Evolutionary conservation across 805 yeast genomes (phyloP).

Genomic region (Osmozyma mogii): DNA sequence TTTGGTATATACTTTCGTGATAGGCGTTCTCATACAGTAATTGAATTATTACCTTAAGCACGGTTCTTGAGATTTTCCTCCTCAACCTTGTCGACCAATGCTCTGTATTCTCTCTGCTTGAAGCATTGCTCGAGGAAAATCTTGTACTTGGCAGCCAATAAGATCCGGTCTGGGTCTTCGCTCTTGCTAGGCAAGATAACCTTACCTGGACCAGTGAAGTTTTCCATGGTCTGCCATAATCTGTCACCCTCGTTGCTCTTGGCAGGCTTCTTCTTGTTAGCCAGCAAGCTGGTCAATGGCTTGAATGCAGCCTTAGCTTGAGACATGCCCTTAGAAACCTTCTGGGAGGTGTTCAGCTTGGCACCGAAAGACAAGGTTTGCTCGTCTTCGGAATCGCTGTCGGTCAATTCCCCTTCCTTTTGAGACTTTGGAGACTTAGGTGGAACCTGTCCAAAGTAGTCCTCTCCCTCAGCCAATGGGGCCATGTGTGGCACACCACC

Average conservation of each 20-base stretch:
- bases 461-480: constrained; percentile 32
- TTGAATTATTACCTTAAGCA: too few relatives aligned
- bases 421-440: constrained; percentile 6
- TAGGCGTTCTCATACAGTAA: too few relatives aligned
- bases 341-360: constrained; percentile 29
- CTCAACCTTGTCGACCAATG: constrained; percentile 50
- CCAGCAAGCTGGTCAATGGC: constrained; percentile 25
- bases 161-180: constrained; percentile 55
- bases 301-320: constrained; percentile 34
- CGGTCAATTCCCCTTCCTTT: constrained; percentile 20
- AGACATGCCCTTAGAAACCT: constrained; percentile 44
- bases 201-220: constrained; percentile 75
- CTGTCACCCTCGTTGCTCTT: constrained; percentile 39
- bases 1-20: neutral
- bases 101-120: constrained; percentile 71
- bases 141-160: constrained; percentile 73
- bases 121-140: constrained; percentile 83
- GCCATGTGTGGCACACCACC: constrained; percentile 25
- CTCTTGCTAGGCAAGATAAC: constrained; percentile 61
- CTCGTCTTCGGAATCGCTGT: constrained; percentile 38
- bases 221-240: constrained; percentile 83
- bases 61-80: constrained; percentile 4
- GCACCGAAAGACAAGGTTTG: constrained; percentile 54
- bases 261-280: constrained; percentile 14
- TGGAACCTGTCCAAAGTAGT: constrained; percentile 30